A percentile compares a stretch with the other conserved stretches of the same genome.
phyloP scores from a whole-genome alignment of 2,329 filamentous ascomycete species.

The Penicillium sp. region DNA sequence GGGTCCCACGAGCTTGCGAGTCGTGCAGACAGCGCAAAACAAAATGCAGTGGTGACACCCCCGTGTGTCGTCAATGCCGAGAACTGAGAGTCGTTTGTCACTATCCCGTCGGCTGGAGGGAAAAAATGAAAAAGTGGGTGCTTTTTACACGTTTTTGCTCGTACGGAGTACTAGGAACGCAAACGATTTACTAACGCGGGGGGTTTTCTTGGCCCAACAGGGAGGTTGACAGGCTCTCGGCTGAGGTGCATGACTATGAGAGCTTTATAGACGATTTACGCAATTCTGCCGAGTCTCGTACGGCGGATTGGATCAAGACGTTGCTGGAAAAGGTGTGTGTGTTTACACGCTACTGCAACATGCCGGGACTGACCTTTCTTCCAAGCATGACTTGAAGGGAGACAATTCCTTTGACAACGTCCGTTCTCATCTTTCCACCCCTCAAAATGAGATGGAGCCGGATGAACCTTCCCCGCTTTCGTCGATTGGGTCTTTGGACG shows the following conservation, averaged over 20 bases:
- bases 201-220: conserved; percentile 20
- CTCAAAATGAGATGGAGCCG: conserved; percentile 28
- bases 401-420: conserved; percentile 17
- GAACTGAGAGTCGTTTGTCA: conserved; percentile 33
- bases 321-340: conserved; percentile 42
- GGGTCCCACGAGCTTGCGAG: conserved; percentile 35
- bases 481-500: conserved; percentile 44
- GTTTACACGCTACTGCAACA: not conserved
- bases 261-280: conserved; percentile 38
- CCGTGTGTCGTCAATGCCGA: conserved; percentile 35
- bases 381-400: conserved; percentile 25
- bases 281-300: conserved; percentile 31
- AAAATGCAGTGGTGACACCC: conserved; percentile 40
- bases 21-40: conserved; percentile 42
- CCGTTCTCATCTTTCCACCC: conserved; percentile 28
- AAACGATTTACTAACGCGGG: conserved; percentile 9
- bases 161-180: not conserved
- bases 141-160: not conserved
- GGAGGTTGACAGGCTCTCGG: conserved; percentile 34
- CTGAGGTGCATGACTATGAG: conserved; percentile 39
- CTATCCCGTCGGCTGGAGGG: conserved; percentile 39
- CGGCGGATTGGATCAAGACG: conserved; percentile 34
- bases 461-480: conserved; percentile 33
- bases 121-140: conserved; percentile 36
- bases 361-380: not conserved